Percentiles rank a stretch among this genome's conserved stretches.
These are phyloP conservation scores for Sugiyamaella japonica DNA, from an alignment of 1,139 yeast genomes.

Conservation along the genomic window DNA sequence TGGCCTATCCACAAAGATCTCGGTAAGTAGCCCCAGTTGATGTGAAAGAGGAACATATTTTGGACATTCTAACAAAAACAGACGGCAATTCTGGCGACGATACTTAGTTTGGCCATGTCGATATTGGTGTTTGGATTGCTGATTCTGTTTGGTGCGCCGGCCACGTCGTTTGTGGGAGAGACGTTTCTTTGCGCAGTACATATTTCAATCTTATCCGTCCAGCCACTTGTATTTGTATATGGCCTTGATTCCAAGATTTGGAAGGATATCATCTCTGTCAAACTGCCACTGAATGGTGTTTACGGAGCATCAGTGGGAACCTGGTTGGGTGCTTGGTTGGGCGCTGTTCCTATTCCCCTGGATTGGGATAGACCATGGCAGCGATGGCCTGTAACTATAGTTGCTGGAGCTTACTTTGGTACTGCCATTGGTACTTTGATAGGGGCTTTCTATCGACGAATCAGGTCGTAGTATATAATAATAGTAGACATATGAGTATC, in stretches of 20 bases:
- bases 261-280: constrained; percentile 44
- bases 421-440: constrained; percentile 54
- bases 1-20: constrained; percentile 14
- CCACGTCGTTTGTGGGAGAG: constrained; percentile 54
- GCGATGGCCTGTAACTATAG: constrained; percentile 89
- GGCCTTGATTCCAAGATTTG: constrained; percentile 54
- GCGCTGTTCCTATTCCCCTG: constrained; percentile 89
- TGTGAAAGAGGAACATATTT: no score
- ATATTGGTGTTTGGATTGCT: constrained; percentile 54
- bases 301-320: constrained; percentile 51
- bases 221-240: constrained; percentile 64
- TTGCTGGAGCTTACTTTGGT: constrained; percentile 79
- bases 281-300: constrained; percentile 36
- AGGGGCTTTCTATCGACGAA: constrained; percentile 28
- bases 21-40: constrained; percentile 5
- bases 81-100: constrained; percentile 38
- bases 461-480: background rate
- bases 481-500: no score
- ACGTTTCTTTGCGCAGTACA: constrained; percentile 68
- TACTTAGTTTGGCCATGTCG: constrained; percentile 48
- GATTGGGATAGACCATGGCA: constrained; percentile 99
- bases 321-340: constrained; percentile 82
- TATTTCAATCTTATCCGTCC: constrained; percentile 58
- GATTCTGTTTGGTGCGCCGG: constrained; percentile 86
- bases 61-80: constrained; percentile 10